These are phyloP conservation scores for Schrenkiella parvula DNA, from an alignment of 345 rosid genomes.

Conservation along the genomic window DNA sequence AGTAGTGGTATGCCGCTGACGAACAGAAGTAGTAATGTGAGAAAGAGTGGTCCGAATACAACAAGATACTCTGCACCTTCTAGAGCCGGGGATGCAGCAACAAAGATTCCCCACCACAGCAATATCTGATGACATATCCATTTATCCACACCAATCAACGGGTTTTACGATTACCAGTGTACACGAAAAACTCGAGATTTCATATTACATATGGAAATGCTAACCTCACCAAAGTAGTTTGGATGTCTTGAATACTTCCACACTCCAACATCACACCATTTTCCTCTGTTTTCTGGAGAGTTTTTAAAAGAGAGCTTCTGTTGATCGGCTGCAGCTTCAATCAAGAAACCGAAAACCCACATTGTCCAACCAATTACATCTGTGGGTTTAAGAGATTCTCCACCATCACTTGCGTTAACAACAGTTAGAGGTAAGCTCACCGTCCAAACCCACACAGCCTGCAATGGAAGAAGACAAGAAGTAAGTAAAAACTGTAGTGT, in stretches of 20 bases:
- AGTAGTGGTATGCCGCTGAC: slow-evolving; percentile 89
- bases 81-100: slow-evolving; percentile 65
- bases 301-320: slow-evolving; percentile 80
- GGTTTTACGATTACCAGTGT: not conserved
- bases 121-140: slow-evolving; percentile 47
- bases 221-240: slow-evolving; percentile 91
- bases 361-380: slow-evolving; percentile 85
- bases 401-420: slow-evolving; percentile 64
- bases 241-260: slow-evolving; percentile 89
- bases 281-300: slow-evolving; percentile 75
- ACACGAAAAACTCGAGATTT: not conserved
- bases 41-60: slow-evolving; percentile 74
- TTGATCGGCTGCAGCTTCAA: slow-evolving; percentile 85
- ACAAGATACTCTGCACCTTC: slow-evolving; percentile 90
- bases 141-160: not conserved
- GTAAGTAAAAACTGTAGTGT: not conserved
- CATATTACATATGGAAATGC: not conserved
- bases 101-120: slow-evolving; percentile 91
- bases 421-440: slow-evolving; percentile 88
- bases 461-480: slow-evolving; percentile 10
- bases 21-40: slow-evolving; percentile 73
- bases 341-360: slow-evolving; percentile 58
- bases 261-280: slow-evolving; percentile 79
- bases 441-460: slow-evolving; percentile 98
- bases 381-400: slow-evolving; percentile 49